Percentiles rank a stretch among this genome's conserved stretches.
These are phyloP conservation scores for Apiotrichum montevideense DNA, from an alignment of 1,284 basidiomycete species.

Conservation along the genomic window DNA sequence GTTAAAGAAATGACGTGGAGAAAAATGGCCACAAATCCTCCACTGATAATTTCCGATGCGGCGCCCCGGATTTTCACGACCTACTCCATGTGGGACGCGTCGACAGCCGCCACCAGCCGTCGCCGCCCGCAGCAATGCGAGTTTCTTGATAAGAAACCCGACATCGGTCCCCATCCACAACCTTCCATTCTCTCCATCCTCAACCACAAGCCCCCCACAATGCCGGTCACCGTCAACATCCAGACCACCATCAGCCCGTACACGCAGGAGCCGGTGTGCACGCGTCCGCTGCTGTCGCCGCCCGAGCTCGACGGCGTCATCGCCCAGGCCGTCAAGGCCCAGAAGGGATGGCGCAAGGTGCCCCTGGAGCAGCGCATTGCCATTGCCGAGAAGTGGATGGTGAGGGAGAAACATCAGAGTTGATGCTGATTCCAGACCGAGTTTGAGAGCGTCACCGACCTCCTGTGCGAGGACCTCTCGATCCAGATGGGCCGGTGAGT, in stretches of 20 bases:
- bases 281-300: conserved; percentile 43
- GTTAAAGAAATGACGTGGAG: no score
- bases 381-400: conserved; percentile 70
- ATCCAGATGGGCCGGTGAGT: conserved; percentile 69
- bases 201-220: not conserved
- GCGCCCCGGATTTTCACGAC: no score
- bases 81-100: no score
- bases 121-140: no score
- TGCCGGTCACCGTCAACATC: conserved; percentile 33
- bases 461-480: conserved; percentile 69
- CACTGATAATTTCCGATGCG: no score
- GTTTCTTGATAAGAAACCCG: no score
- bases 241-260: conserved; percentile 53
- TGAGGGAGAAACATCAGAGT: conserved; percentile 36
- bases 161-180: no score
- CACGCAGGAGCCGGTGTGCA: conserved; percentile 48
- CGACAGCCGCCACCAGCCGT: no score
- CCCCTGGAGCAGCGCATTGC: conserved; percentile 64
- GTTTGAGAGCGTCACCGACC: conserved; percentile 63
- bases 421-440: conserved; percentile 53
- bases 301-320: conserved; percentile 59
- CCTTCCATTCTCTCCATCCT: no score
- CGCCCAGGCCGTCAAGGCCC: conserved; percentile 57
- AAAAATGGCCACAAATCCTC: no score
- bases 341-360: conserved; percentile 65